Conservation (phyloP, 2,329 filamentous ascomycete genomes). For the Simplicillium aogashimaense region DNA sequence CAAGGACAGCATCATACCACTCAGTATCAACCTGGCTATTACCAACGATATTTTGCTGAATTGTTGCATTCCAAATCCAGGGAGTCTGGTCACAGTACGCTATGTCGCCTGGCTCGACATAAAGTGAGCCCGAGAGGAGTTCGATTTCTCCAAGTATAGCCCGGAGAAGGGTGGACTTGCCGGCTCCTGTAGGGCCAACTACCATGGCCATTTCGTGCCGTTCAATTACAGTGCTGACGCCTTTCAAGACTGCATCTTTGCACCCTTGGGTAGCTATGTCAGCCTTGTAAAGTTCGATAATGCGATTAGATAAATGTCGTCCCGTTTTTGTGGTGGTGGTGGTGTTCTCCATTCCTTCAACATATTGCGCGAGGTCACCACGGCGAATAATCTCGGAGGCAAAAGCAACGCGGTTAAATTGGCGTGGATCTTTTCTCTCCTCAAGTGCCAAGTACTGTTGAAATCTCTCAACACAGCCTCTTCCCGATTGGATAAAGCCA, state of each 20-base stretch:
- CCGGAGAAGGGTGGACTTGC: conserved; percentile 12
- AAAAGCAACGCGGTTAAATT: too few relatives aligned
- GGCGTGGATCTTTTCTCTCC: conserved; percentile 6
- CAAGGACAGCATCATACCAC: conserved; percentile 13
- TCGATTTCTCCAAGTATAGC: conserved; percentile 11
- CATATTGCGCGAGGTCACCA: too few relatives aligned
- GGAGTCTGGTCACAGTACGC: conserved; percentile 15
- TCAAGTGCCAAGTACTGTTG: conserved; percentile 7
- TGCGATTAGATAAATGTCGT: too few relatives aligned
- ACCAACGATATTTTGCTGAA: conserved; percentile 13
- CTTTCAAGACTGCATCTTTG: too few relatives aligned
- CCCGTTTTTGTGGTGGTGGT: too few relatives aligned
- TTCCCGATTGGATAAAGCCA: too few relatives aligned
- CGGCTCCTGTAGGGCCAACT: conserved; percentile 12
- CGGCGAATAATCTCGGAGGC: too few relatives aligned
- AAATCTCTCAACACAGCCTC: too few relatives aligned
- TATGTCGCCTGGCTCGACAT: conserved; percentile 6
- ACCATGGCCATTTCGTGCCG: conserved; percentile 10
- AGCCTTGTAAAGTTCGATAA: too few relatives aligned
- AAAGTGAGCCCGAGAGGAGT: conserved; percentile 5
- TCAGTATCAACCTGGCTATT: conserved; percentile 8
- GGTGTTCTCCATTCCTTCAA: too few relatives aligned
- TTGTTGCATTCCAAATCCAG: conserved; percentile 12
- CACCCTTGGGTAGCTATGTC: too few relatives aligned
- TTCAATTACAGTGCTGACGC: too few relatives aligned